Evolutionary conservation across 2,329 filamentous ascomycete species (phyloP).

Genomic region (Neonectria faginata): DNA sequence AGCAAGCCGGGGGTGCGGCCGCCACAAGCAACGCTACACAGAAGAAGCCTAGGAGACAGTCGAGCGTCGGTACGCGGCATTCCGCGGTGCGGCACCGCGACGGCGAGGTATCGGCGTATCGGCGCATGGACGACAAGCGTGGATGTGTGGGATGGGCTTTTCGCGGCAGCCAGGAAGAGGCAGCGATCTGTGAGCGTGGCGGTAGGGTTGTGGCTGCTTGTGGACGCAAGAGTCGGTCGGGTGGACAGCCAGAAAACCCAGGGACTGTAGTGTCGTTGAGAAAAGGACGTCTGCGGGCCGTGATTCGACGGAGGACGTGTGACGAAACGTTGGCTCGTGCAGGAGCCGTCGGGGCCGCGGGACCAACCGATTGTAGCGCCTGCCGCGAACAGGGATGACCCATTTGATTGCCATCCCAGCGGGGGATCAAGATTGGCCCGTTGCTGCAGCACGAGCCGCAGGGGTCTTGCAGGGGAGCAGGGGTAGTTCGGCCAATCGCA

Average conservation of each 20-base stretch:
- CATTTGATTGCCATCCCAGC: conserved; percentile 45
- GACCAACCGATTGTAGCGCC: conserved; percentile 59
- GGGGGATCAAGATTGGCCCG: conserved; percentile 56
- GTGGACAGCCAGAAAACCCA: conserved; percentile 34
- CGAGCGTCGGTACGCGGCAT: conserved; percentile 27
- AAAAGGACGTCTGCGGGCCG: conserved; percentile 36
- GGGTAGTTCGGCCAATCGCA: conserved; percentile 30
- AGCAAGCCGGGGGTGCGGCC: conserved; percentile 18
- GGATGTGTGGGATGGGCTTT: conserved; percentile 17
- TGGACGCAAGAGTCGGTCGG: conserved; percentile 41
- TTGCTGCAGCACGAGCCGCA: conserved; percentile 48
- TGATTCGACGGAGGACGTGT: conserved; percentile 56
- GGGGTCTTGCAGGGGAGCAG: conserved; percentile 33
- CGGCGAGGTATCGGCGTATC: conserved; percentile 25
- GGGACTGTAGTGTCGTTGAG: conserved; percentile 40
- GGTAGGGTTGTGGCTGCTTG: conserved; percentile 32
- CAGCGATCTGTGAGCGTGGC: conserved; percentile 32
- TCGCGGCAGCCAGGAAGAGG: conserved; percentile 3
- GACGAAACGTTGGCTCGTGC: conserved; percentile 59
- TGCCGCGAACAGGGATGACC: conserved; percentile 45
- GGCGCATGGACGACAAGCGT: conserved; percentile 1
- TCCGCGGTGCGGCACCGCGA: conserved; percentile 25
- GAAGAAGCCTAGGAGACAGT: conserved; percentile 1
- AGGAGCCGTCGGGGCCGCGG: conserved; percentile 59
- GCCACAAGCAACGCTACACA: conserved; percentile 28